Conservation (phyloP, 306 rosid species). For the Fagus crenata region DNA sequence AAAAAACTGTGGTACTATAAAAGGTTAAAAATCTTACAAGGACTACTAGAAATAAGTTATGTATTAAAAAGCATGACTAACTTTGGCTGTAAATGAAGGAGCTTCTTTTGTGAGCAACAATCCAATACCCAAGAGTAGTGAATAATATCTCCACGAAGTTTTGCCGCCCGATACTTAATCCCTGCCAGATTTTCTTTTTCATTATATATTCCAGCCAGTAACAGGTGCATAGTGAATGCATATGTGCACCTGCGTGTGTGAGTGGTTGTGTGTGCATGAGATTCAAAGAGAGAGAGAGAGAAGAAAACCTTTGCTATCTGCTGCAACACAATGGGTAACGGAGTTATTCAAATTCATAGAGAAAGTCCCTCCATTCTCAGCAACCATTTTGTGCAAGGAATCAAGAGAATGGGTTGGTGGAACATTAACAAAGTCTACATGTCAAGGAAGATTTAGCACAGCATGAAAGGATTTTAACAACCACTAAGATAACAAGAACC, state of each 20-base stretch:
- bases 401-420: conserved; percentile 76
- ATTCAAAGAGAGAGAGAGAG: conserved; percentile 32
- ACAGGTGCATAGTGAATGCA: neutral
- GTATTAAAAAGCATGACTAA: conserved; percentile 39
- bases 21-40: neutral
- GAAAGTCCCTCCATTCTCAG: conserved; percentile 91
- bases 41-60: conserved; percentile 19
- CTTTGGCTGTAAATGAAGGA: conserved; percentile 74
- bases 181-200: conserved; percentile 49
- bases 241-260: neutral
- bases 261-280: neutral
- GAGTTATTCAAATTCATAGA: conserved; percentile 87
- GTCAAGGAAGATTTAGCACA: conserved; percentile 57
- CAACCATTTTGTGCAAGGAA: conserved; percentile 77
- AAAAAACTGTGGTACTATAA: conserved; percentile 28
- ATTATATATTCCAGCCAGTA: conserved; percentile 29
- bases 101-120: conserved; percentile 66
- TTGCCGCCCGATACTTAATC: conserved; percentile 82
- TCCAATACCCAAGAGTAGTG: conserved; percentile 77
- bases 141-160: conserved; percentile 74
- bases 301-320: conserved; percentile 79
- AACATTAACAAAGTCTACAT: conserved; percentile 76
- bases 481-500: conserved; percentile 6
- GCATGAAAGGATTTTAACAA: conserved; percentile 16
- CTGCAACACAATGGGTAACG: conserved; percentile 86